Conservation (phyloP, 1,284 basidiomycete genomes). For the Singerocomus inundabilis region DNA sequence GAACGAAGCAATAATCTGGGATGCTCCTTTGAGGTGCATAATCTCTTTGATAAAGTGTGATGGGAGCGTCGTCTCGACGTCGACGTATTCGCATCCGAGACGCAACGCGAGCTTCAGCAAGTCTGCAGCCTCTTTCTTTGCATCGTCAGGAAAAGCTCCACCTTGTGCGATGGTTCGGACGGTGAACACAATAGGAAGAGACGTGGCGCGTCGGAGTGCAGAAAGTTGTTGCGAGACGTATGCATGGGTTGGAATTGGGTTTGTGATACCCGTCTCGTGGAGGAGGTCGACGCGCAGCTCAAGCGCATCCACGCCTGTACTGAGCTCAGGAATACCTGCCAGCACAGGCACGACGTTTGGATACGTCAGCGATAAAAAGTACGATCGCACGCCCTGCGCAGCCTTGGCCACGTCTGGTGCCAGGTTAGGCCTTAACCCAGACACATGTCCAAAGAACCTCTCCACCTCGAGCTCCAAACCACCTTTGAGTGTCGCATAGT, state of each 20-base stretch:
- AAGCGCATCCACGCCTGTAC: constrained; percentile 87
- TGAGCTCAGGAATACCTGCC: constrained; percentile 68
- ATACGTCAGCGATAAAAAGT: constrained; percentile 93
- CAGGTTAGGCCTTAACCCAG: constrained; percentile 70
- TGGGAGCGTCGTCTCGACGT: constrained; percentile 84
- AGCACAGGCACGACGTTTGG: constrained; percentile 80
- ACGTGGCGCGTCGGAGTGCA: constrained; percentile 73
- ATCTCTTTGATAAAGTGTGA: constrained; percentile 64
- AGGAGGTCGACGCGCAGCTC: constrained; percentile 94
- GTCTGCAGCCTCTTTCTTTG: constrained; percentile 72
- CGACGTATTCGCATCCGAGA: constrained; percentile 89
- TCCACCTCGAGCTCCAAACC: constrained; percentile 41
- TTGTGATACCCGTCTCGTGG: constrained; percentile 45
- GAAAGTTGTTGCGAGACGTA: constrained; percentile 87
- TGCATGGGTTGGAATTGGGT: constrained; percentile 61
- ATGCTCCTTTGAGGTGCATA: constrained; percentile 58
- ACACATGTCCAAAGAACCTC: constrained; percentile 89
- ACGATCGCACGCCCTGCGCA: constrained; percentile 61
- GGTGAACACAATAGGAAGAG: constrained; percentile 90
- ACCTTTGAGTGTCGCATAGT: constrained; percentile 52
- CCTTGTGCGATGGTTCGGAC: constrained; percentile 89
- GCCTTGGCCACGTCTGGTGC: constrained; percentile 49
- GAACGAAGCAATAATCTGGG: constrained; percentile 88
- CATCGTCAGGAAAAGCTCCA: constrained; percentile 85
- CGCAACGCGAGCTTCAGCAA: constrained; percentile 81